phyloP scores from a whole-genome alignment of 2,329 filamentous ascomycete species.

The Curvularia spicifera region DNA sequence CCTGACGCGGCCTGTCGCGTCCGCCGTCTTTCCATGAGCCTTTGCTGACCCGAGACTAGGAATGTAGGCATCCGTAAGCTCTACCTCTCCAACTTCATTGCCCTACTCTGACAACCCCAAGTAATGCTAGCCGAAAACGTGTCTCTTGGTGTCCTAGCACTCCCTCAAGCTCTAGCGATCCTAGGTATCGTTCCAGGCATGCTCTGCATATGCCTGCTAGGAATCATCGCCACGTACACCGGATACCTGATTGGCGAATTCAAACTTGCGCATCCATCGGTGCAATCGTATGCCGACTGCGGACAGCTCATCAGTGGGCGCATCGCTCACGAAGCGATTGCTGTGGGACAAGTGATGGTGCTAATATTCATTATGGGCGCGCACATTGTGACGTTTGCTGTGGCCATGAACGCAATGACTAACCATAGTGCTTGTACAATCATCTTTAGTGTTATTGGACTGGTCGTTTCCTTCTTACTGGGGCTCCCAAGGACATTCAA shows the following conservation, averaged over 20 bases:
- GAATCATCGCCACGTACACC: conserved; percentile 65
- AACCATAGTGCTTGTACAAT: conserved; percentile 68
- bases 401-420: conserved; percentile 71
- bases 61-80: conserved; percentile 8
- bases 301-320: conserved; percentile 67
- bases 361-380: conserved; percentile 73
- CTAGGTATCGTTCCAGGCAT: conserved; percentile 62
- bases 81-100: not conserved
- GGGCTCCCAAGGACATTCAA: conserved; percentile 68
- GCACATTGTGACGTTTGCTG: conserved; percentile 73
- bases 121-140: conserved; percentile 67
- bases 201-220: conserved; percentile 61
- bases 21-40: not conserved
- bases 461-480: conserved; percentile 64
- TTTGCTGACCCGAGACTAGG: not conserved
- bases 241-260: conserved; percentile 67
- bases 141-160: conserved; percentile 62
- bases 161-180: conserved; percentile 60
- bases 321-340: conserved; percentile 67
- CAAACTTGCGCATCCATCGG: conserved; percentile 62
- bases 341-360: conserved; percentile 67
- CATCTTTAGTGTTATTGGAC: conserved; percentile 66
- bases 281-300: conserved; percentile 72
- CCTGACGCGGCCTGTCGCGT: not conserved
- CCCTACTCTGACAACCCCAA: conserved; percentile 7